Percentiles rank a stretch among this genome's conserved stretches.
Conservation (phyloP, 352 stramenopile genomes). For the Aphanomyces astaci region DNA sequence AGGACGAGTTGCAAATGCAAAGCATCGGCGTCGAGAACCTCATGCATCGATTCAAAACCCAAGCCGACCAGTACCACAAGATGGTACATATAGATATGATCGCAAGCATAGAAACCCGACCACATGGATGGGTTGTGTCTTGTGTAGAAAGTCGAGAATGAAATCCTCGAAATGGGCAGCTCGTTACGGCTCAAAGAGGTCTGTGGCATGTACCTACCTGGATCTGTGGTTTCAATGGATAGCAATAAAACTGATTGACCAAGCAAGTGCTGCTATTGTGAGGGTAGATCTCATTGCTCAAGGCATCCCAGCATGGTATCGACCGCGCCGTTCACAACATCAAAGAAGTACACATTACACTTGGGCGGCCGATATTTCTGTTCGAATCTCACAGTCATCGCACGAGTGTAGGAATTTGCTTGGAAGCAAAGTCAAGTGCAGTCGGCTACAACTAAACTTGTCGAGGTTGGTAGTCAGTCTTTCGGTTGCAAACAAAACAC, state of each 20-base stretch:
- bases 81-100: slow-evolving; percentile 55
- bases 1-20: slow-evolving; percentile 66
- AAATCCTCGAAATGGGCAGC: slow-evolving; percentile 64
- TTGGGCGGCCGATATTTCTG: too few relatives aligned
- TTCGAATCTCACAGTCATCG: too few relatives aligned
- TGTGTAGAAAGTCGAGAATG: slow-evolving; percentile 71
- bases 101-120: background rate
- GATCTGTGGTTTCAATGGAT: too few relatives aligned
- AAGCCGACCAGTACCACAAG: slow-evolving; percentile 56
- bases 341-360: slow-evolving; percentile 34
- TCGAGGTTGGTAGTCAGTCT: slow-evolving; percentile 55
- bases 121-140: background rate
- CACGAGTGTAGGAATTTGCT: background rate
- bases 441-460: background rate
- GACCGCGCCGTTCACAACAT: slow-evolving; percentile 56
- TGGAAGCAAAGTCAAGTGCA: background rate
- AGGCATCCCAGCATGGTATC: slow-evolving; percentile 51
- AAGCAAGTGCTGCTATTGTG: too few relatives aligned
- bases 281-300: slow-evolving; percentile 24
- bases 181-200: slow-evolving; percentile 54
- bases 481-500: too few relatives aligned
- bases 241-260: too few relatives aligned
- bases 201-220: too few relatives aligned
- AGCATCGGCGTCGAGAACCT: slow-evolving; percentile 75
- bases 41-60: slow-evolving; percentile 64